phyloP scores from a whole-genome alignment of 345 rosid species.

The Boechera divaricarpa region DNA sequence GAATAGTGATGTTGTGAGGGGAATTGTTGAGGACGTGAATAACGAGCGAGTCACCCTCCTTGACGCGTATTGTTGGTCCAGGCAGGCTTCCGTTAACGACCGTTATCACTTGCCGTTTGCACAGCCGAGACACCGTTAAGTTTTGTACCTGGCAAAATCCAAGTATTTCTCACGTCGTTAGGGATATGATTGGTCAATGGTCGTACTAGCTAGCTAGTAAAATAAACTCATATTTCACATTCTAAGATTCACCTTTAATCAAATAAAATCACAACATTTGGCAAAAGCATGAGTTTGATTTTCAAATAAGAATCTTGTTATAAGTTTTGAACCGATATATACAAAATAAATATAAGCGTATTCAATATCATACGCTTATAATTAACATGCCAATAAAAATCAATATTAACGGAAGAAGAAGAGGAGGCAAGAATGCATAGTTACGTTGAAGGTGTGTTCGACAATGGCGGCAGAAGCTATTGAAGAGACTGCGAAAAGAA shows the following conservation, averaged over 20 bases:
- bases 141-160: slow-evolving; percentile 66
- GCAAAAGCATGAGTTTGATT: background rate
- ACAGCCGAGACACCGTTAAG: slow-evolving; percentile 56
- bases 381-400: background rate
- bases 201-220: slow-evolving; percentile 1
- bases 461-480: slow-evolving; percentile 69
- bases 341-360: background rate
- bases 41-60: slow-evolving; percentile 78
- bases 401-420: slow-evolving; percentile 10
- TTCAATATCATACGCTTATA: background rate
- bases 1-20: slow-evolving; percentile 84
- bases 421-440: background rate
- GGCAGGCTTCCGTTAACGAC: slow-evolving; percentile 82
- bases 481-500: slow-evolving; percentile 51
- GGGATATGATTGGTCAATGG: slow-evolving; percentile 6
- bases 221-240: background rate
- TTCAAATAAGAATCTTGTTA: background rate
- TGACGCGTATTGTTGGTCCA: slow-evolving; percentile 67
- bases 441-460: slow-evolving; percentile 79
- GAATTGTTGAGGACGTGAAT: slow-evolving; percentile 78
- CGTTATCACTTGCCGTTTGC: slow-evolving; percentile 64
- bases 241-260: background rate
- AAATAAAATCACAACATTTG: background rate
- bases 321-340: background rate
- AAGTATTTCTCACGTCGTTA: slow-evolving; percentile 34